phyloP scores from a whole-genome alignment of 2,329 filamentous ascomycete species.

The Albophoma yamanashiensis region DNA sequence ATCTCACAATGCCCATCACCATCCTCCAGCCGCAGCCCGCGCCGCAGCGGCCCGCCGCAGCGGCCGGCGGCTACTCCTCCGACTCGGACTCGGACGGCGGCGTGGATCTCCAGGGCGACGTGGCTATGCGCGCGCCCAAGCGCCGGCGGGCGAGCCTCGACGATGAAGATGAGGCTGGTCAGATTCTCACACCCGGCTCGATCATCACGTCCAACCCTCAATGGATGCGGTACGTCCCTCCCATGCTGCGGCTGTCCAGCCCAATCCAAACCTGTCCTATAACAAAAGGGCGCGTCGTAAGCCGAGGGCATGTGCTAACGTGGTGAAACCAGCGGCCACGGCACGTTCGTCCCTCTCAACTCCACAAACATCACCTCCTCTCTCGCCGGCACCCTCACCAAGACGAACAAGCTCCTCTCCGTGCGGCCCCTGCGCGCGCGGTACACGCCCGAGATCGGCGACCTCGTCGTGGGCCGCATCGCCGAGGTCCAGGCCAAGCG shows the following conservation, averaged over 20 bases:
- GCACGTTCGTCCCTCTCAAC: slow-evolving; percentile 62
- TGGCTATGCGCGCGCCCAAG: slow-evolving; percentile 33
- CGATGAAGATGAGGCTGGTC: slow-evolving; percentile 18
- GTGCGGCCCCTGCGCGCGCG: slow-evolving; percentile 83
- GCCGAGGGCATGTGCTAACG: background rate
- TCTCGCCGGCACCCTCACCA: slow-evolving; percentile 79
- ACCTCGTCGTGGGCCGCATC: slow-evolving; percentile 88
- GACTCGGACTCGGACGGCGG: slow-evolving; percentile 35
- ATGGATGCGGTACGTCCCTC: slow-evolving; percentile 69
- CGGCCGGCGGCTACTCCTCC: slow-evolving; percentile 15
- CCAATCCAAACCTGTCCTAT: background rate
- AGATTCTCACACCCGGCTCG: slow-evolving; percentile 81
- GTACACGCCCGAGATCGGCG: slow-evolving; percentile 92
- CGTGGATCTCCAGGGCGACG: slow-evolving; percentile 32
- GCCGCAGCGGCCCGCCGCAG: slow-evolving; percentile 11
- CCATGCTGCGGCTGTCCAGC: too few species aligned
- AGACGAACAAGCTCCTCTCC: slow-evolving; percentile 94
- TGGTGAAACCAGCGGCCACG: slow-evolving; percentile 64
- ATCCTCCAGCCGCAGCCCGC: slow-evolving; percentile 30
- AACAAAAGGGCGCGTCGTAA: too few species aligned
- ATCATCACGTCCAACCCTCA: slow-evolving; percentile 84
- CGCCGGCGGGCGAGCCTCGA: slow-evolving; percentile 19
- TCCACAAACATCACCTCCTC: slow-evolving; percentile 72
- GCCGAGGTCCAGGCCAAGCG: slow-evolving; percentile 86
- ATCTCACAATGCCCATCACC: slow-evolving; percentile 33